Percentiles rank a stretch among this genome's conserved stretches.
Conservation (phyloP, 352 stramenopile species). For the Phytopythium litorale region DNA sequence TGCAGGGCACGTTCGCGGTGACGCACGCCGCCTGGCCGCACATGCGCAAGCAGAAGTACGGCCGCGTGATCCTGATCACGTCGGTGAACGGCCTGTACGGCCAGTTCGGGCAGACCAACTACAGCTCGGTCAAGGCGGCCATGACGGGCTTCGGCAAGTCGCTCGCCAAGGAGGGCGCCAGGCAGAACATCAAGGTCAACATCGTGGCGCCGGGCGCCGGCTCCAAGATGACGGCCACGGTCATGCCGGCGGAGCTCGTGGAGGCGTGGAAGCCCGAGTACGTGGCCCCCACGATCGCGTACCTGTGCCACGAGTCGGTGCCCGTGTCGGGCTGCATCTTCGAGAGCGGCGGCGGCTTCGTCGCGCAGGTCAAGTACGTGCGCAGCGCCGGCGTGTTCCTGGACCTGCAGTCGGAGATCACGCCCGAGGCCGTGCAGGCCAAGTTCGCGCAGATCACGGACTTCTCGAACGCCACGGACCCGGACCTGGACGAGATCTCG, state of each 20-base stretch:
- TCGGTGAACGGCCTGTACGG: constrained; percentile 88
- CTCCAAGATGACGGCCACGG: constrained; percentile 83
- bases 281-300: constrained; percentile 83
- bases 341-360: constrained; percentile 82
- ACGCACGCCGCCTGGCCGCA: constrained; percentile 84
- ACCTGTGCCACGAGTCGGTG: constrained; percentile 82
- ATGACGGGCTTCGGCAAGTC: constrained; percentile 93
- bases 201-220: constrained; percentile 81
- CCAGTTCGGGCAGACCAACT: constrained; percentile 91
- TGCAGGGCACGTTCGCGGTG: constrained; percentile 80
- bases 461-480: constrained; percentile 71
- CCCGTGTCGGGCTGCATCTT: constrained; percentile 74
- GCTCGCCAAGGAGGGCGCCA: constrained; percentile 81
- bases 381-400: constrained; percentile 67
- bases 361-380: constrained; percentile 81
- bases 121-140: constrained; percentile 87
- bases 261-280: constrained; percentile 87
- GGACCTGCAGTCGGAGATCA: constrained; percentile 67
- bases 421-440: constrained; percentile 68
- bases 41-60: constrained; percentile 90
- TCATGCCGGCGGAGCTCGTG: constrained; percentile 83
- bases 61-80: constrained; percentile 84
- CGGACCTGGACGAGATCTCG: constrained; percentile 69
- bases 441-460: constrained; percentile 77
- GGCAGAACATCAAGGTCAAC: constrained; percentile 88